These are phyloP conservation scores for Raphidocelis subcapitata DNA, from an alignment of 139 green algal species.

Conservation along the genomic window DNA sequence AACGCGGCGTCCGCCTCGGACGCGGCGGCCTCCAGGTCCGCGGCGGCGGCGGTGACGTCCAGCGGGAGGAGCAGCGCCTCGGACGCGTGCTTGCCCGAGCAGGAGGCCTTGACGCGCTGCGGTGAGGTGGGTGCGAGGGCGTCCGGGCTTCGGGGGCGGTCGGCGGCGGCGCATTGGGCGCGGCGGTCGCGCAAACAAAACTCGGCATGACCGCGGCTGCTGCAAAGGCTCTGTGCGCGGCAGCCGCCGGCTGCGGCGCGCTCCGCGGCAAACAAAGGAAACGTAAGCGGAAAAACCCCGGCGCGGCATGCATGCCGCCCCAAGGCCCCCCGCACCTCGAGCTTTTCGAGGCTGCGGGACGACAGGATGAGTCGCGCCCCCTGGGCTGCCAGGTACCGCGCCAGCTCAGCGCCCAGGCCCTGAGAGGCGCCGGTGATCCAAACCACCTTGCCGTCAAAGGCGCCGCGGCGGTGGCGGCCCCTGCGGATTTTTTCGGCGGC, in stretches of 20 bases:
- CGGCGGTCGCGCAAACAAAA: neutral
- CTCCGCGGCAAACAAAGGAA: no score
- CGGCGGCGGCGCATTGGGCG: neutral
- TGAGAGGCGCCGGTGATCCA: slow-evolving; percentile 83
- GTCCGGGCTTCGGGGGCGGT: neutral
- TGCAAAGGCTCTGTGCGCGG: neutral
- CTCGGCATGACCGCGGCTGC: slow-evolving; percentile 5
- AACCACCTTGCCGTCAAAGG: slow-evolving; percentile 70
- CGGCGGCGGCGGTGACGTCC: slow-evolving; percentile 48
- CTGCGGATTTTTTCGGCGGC: no score
- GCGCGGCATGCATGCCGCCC: no score
- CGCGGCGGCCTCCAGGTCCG: slow-evolving; percentile 43
- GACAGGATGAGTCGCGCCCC: slow-evolving; percentile 74
- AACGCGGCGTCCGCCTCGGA: slow-evolving; percentile 52
- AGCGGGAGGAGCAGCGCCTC: slow-evolving; percentile 67
- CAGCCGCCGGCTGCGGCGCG: no score
- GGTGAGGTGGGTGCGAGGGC: neutral
- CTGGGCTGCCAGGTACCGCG: slow-evolving; percentile 52
- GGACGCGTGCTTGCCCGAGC: slow-evolving; percentile 6
- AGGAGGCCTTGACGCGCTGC: slow-evolving; percentile 47
- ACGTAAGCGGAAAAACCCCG: no score
- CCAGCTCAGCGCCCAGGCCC: slow-evolving; percentile 68
- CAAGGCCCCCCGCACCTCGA: slow-evolving; percentile 56
- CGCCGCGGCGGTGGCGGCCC: slow-evolving; percentile 16
- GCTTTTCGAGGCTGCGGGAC: slow-evolving; percentile 49